Base-by-base conservation (phyloP, 805 yeast genomes). In the Kregervanrija delftensis region DNA sequence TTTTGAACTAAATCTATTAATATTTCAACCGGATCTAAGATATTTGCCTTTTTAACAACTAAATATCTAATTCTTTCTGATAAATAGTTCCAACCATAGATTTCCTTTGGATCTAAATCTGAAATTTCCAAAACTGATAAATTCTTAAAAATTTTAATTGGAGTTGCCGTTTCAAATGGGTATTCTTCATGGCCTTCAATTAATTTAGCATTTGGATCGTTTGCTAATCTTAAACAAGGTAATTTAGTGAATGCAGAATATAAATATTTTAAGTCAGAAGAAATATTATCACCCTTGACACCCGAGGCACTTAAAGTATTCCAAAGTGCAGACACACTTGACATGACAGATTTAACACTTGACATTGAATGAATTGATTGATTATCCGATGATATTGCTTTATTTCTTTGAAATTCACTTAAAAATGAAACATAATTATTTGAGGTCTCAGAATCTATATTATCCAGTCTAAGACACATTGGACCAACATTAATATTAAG, bases 161-260 rank as follows among this genome's bases (percentile, higher is more conserved):
- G 86, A 8, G 82, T 81, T 4, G 83, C 73, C 3, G 86, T 79
- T 54, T 81, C 87, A 57, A 82, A 80, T 0, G 86, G 87, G 56
- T 76, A 81, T 56, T 81, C 86, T 54, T 81, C 85, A 57, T 79
- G 81, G 2, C 81, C 79, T 41, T 68, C 72, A 30, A 81, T 80
- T 37, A 77, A 63, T 49, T 69, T 73, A 13, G 82, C 74, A 49
- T 77, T 77, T 6, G 77, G 69, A 49, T 78, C 82, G 10, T 82
- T 81, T 11, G 81, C 74, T 44, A 81, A 57, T 33, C 83, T 64
- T 41, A 81, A 66, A 56, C 86, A 79, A 0, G 87, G 86, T 28
- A 81, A 65, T 50, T 80, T 80, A 3, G 84, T 76, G 59, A 81
- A 81, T 4, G 83, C 79, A 13, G 81, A 72, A 56, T 78, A 76